Percentiles rank a stretch among this genome's conserved stretches.
Evolutionary conservation across 805 yeast genomes (phyloP).

Genomic region (Kockiozyma suomiensis): DNA sequence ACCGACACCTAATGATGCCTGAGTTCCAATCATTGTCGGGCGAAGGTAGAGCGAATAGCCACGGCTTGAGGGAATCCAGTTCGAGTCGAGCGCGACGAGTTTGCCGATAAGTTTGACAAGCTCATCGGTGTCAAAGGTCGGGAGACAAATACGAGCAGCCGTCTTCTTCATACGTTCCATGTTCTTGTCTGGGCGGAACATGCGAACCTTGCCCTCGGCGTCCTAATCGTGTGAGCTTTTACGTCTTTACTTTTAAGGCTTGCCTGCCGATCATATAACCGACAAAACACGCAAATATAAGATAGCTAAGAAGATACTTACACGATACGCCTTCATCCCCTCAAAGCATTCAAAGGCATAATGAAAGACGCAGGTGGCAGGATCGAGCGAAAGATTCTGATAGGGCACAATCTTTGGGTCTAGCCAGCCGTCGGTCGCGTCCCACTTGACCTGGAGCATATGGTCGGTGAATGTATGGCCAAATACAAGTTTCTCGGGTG

Average conservation of each 20-base stretch:
- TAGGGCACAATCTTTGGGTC: constrained; percentile 88
- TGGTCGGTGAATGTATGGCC: constrained; percentile 81
- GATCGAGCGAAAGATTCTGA: constrained; percentile 74
- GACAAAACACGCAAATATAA: not conserved
- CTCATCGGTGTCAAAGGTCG: constrained; percentile 79
- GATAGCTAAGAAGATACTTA: not conserved
- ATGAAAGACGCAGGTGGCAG: constrained; percentile 88
- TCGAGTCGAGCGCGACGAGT: constrained; percentile 71
- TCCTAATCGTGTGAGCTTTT: constrained; percentile 42
- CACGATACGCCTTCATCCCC: constrained; percentile 86
- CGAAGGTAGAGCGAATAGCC: constrained; percentile 93
- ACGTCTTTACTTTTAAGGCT: too few species aligned
- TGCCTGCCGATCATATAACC: not conserved
- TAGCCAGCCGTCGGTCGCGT: constrained; percentile 75
- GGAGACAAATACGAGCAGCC: constrained; percentile 86
- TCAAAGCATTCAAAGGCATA: constrained; percentile 94
- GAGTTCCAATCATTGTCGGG: constrained; percentile 94
- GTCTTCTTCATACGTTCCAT: constrained; percentile 89
- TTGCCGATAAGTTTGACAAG: constrained; percentile 74
- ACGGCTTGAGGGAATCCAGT: constrained; percentile 77
- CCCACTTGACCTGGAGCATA: constrained; percentile 88
- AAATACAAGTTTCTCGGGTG: constrained; percentile 66
- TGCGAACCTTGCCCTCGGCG: constrained; percentile 64
- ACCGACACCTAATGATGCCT: constrained; percentile 83
- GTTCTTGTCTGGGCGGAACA: constrained; percentile 90